Conservation (phyloP, 345 rosid genomes). For the Tarenaya hassleriana region DNA sequence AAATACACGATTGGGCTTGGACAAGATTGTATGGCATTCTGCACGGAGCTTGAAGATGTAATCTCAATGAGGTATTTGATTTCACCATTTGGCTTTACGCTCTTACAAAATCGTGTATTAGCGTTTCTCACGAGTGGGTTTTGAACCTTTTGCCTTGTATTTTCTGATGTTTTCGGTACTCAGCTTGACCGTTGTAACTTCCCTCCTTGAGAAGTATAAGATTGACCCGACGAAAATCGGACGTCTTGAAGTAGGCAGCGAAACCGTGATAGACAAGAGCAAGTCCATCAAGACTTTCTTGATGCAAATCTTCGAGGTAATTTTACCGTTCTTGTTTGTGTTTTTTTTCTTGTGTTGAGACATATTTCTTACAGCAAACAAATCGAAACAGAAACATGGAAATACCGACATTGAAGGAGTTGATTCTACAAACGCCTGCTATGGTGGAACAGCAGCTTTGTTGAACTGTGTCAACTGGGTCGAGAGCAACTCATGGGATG, state of each 20-base stretch:
- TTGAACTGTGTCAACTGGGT: slow-evolving; percentile 98
- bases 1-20: slow-evolving; percentile 99
- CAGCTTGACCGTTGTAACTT: slow-evolving; percentile 85
- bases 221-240: slow-evolving; percentile 93
- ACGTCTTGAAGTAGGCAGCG: slow-evolving; percentile 97
- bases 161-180: slow-evolving; percentile 10
- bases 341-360: not conserved
- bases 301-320: slow-evolving; percentile 98
- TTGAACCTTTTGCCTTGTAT: not conserved
- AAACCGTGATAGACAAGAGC: slow-evolving; percentile 98
- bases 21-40: slow-evolving; percentile 95
- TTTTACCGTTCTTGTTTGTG: not conserved
- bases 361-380: slow-evolving; percentile 4
- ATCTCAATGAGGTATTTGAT: slow-evolving; percentile 86
- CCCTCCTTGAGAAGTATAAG: slow-evolving; percentile 85
- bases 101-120: no score
- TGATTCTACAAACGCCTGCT: slow-evolving; percentile 96
- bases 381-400: slow-evolving; percentile 66
- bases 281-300: slow-evolving; percentile 96
- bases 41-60: slow-evolving; percentile 98
- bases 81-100: not conserved
- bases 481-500: slow-evolving; percentile 98
- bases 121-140: not conserved
- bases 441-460: slow-evolving; percentile 98
- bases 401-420: slow-evolving; percentile 98